These are phyloP conservation scores for Platanthera guangdongensis DNA, from an alignment of 106 monocot species.

Conservation along the genomic window DNA sequence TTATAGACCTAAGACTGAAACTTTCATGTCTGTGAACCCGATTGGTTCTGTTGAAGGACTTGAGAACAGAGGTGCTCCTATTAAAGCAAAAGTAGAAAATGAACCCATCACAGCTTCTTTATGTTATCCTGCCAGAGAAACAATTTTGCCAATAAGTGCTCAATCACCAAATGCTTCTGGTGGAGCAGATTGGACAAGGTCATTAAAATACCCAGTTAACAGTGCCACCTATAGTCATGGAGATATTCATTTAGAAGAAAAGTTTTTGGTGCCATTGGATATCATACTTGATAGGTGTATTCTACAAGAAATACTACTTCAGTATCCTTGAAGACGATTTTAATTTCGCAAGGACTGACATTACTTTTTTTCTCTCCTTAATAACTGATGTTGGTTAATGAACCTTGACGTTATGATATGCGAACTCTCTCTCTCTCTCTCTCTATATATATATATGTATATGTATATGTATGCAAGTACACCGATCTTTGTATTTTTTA, in stretches of 20 bases:
- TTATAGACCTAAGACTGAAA: constrained; percentile 15
- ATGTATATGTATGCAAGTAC: too few species aligned
- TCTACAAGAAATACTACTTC: constrained; percentile 68
- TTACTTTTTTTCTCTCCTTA: not conserved
- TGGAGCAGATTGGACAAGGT: constrained; percentile 54
- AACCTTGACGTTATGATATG: not conserved
- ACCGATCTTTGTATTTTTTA: too few species aligned
- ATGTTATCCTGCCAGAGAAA: constrained; percentile 21
- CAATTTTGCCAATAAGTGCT: constrained; percentile 7
- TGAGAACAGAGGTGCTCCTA: constrained; percentile 7
- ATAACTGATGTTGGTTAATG: not conserved
- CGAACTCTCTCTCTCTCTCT: too few species aligned
- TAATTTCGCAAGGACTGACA: not conserved
- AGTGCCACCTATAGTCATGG: constrained; percentile 3
- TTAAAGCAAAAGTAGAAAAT: constrained; percentile 12
- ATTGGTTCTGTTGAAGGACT: not conserved
- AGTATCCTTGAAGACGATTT: constrained; percentile 72
- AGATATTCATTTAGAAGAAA: constrained; percentile 14
- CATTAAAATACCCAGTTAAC: constrained; percentile 32
- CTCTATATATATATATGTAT: too few species aligned
- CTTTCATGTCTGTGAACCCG: not conserved
- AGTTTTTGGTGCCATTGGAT: constrained; percentile 71
- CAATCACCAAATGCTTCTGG: constrained; percentile 27
- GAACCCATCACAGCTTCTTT: constrained; percentile 9
- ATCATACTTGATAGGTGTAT: constrained; percentile 76